Evolutionary conservation across 257 asterid genomes (phyloP).

Genomic region (Primulina tabacum): DNA sequence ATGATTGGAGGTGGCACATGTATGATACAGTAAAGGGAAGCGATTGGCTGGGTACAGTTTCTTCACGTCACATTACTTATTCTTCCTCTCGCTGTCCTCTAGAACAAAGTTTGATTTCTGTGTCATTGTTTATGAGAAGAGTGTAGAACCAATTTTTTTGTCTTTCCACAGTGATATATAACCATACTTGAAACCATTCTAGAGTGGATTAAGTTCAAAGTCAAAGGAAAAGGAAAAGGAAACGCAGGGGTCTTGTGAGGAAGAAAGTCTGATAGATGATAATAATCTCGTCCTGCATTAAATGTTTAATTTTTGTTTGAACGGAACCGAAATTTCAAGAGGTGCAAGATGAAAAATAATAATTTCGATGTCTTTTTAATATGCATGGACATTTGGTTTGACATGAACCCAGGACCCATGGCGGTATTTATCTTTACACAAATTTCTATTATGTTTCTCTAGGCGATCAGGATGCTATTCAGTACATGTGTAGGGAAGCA

Average conservation of each 20-base stretch:
- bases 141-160: background rate
- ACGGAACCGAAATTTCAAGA: background rate
- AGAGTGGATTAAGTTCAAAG: background rate
- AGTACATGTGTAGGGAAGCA: conserved; percentile 94
- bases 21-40: conserved; percentile 98
- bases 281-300: background rate
- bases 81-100: conserved; percentile 1
- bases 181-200: background rate
- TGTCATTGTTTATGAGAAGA: background rate
- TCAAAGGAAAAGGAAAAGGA: background rate
- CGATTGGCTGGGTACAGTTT: conserved; percentile 83
- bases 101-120: background rate
- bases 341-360: conserved; percentile 9
- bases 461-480: conserved; percentile 98
- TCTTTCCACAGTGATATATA: background rate
- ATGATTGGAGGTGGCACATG: conserved; percentile 99
- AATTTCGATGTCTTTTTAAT: conserved; percentile 4
- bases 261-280: background rate
- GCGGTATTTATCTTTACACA: conserved; percentile 14
- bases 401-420: background rate
- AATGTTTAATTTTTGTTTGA: background rate
- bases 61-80: background rate
- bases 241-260: background rate
- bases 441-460: conserved; percentile 23
- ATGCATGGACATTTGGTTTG: background rate